Evolutionary conservation across 768 basidiomycete species (phyloP).

Genomic region (Boletus coccyginus): DNA sequence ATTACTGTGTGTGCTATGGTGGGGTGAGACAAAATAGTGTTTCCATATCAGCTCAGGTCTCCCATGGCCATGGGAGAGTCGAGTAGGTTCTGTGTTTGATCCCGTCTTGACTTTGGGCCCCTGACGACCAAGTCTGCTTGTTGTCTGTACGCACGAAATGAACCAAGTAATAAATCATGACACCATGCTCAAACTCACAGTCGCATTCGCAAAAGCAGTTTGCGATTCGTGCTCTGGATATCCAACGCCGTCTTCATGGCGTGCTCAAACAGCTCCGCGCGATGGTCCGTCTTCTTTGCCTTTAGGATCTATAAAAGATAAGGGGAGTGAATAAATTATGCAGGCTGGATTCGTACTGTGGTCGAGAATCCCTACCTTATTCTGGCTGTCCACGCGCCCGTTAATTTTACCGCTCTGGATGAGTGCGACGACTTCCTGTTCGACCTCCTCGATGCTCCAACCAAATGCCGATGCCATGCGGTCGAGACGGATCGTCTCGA

Average conservation of each 20-base stretch:
- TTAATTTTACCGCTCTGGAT: constrained; percentile 78
- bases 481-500: constrained; percentile 77
- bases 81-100: constrained; percentile 14
- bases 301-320: constrained; percentile 57
- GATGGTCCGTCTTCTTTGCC: constrained; percentile 76
- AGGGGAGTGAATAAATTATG: neutral
- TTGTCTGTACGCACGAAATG: constrained; percentile 46
- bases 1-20: neutral
- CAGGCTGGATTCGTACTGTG: neutral
- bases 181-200: constrained; percentile 49
- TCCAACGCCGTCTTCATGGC: constrained; percentile 72
- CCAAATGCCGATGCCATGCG: constrained; percentile 88
- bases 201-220: constrained; percentile 78
- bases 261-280: constrained; percentile 71
- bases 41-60: constrained; percentile 11
- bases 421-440: constrained; percentile 69
- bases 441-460: constrained; percentile 68
- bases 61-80: constrained; percentile 17
- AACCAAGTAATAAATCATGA: neutral
- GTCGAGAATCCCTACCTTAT: constrained; percentile 53
- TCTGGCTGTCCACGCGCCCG: constrained; percentile 84
- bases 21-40: neutral
- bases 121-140: constrained; percentile 79
- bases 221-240: constrained; percentile 71
- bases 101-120: constrained; percentile 46